These are phyloP conservation scores for Flaveria robusta DNA, from an alignment of 129 eudicot genomes.

Conservation along the genomic window DNA sequence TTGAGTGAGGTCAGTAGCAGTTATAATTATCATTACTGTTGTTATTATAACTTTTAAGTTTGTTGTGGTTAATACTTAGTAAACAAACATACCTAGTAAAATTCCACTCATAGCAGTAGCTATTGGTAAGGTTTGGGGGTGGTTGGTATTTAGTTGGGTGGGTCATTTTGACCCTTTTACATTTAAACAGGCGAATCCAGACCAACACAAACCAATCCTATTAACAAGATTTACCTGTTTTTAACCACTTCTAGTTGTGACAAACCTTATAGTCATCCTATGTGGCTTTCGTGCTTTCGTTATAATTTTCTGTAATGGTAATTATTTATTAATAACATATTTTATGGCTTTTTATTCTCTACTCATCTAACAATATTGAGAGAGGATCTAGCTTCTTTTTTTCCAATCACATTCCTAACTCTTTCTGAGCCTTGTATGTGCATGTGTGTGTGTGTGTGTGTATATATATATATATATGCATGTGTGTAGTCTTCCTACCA, in stretches of 20 bases:
- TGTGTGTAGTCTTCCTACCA: not conserved
- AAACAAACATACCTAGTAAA: not conserved
- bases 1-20: constrained; percentile 79
- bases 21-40: not conserved
- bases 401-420: not conserved
- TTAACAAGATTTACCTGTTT: not conserved
- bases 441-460: not conserved
- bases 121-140: not conserved
- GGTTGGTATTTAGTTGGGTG: not conserved
- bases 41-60: not conserved
- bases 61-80: not conserved
- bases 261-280: not conserved
- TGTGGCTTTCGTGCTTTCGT: not conserved
- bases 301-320: not conserved
- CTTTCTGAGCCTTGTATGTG: not conserved
- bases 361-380: not conserved
- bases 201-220: not conserved
- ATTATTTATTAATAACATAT: constrained; percentile 16
- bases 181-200: not conserved
- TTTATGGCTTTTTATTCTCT: not conserved
- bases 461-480: not conserved
- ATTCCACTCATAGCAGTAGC: too few species aligned
- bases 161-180: not conserved
- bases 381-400: not conserved
- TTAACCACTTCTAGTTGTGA: not conserved